phyloP scores from a whole-genome alignment of 2,329 filamentous ascomycete species.

The Myriosclerotinia scirpicola region DNA sequence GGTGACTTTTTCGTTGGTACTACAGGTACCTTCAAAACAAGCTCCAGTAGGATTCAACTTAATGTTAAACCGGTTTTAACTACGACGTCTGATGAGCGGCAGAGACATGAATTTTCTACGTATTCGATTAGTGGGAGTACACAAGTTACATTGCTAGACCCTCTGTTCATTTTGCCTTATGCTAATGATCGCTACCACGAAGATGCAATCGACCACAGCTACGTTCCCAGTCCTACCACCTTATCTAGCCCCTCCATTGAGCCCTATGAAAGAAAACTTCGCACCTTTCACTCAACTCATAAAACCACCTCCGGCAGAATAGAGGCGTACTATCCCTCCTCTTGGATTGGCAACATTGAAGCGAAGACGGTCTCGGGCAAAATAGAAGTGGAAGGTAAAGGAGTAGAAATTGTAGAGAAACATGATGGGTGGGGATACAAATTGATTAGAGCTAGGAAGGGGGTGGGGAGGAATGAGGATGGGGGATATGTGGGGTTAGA shows the following conservation, averaged over 20 bases:
- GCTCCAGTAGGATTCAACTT: constrained; percentile 32
- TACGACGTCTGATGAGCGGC: constrained; percentile 13
- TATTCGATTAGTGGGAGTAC: constrained; percentile 34
- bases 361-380: constrained; percentile 33
- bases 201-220: neutral
- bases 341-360: constrained; percentile 36
- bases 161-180: constrained; percentile 19
- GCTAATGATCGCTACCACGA: neutral
- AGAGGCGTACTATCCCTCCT: constrained; percentile 32
- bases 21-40: constrained; percentile 29
- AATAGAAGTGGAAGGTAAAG: constrained; percentile 31
- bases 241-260: constrained; percentile 5
- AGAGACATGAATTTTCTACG: constrained; percentile 31
- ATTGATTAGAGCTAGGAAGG: constrained; percentile 33
- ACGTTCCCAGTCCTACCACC: neutral
- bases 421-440: constrained; percentile 31
- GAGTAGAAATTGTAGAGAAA: constrained; percentile 30
- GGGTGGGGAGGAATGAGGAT: constrained; percentile 30
- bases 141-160: constrained; percentile 31
- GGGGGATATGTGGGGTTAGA: constrained; percentile 32
- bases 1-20: constrained; percentile 37
- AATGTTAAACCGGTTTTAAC: constrained; percentile 33
- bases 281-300: constrained; percentile 33
- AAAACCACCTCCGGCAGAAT: constrained; percentile 30
- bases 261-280: constrained; percentile 25